Conservation (phyloP, 768 basidiomycete species). For the Xerocomus potaroensis region DNA sequence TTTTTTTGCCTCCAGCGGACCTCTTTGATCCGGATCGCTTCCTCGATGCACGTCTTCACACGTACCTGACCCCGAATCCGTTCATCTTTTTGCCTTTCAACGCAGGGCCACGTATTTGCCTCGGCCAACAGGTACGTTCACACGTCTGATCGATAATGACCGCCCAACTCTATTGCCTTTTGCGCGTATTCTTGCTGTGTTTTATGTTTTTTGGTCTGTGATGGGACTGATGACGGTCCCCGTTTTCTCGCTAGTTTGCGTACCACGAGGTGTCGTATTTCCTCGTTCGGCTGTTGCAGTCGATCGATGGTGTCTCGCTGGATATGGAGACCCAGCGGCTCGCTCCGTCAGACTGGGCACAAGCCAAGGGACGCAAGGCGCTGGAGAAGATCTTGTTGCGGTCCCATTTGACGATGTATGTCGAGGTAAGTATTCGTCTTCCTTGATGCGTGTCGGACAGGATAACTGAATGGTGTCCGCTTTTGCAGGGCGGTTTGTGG, state of each 20-base stretch:
- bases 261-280: slow-evolving; percentile 54
- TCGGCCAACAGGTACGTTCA: slow-evolving; percentile 45
- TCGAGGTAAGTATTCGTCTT: slow-evolving; percentile 29
- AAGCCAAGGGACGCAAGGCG: slow-evolving; percentile 33
- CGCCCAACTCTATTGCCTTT: too few relatives aligned
- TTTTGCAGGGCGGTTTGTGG: slow-evolving; percentile 23
- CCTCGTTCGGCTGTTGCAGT: slow-evolving; percentile 48
- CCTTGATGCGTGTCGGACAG: not conserved
- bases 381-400: slow-evolving; percentile 38
- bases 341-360: slow-evolving; percentile 32
- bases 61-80: slow-evolving; percentile 53
- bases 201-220: too few relatives aligned
- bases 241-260: slow-evolving; percentile 48
- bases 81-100: slow-evolving; percentile 72
- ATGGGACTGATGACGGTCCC: too few relatives aligned
- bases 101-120: slow-evolving; percentile 61
- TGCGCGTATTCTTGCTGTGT: too few relatives aligned
- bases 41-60: slow-evolving; percentile 51
- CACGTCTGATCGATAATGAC: too few relatives aligned
- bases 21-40: slow-evolving; percentile 65
- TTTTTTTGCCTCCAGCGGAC: slow-evolving; percentile 12
- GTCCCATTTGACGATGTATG: slow-evolving; percentile 41
- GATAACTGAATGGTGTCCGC: not conserved
- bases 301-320: slow-evolving; percentile 40
- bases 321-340: slow-evolving; percentile 35